Evolutionary conservation across 352 stramenopile genomes (phyloP).

Genomic region (Phytopythium chamaehyphon): DNA sequence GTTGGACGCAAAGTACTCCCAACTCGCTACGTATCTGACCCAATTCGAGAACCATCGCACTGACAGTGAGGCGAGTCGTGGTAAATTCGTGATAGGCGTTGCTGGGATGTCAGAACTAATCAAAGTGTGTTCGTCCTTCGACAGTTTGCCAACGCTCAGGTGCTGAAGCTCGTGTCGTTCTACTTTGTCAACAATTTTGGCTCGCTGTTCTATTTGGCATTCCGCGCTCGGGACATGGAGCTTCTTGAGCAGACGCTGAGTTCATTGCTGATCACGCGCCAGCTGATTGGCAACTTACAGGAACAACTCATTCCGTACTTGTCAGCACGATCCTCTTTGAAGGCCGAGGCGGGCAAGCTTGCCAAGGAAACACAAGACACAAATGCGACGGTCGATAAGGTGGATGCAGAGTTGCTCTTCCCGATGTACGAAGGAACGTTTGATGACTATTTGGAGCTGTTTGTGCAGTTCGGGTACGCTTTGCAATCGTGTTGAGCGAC

Average conservation of each 20-base stretch:
- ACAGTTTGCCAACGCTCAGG: conserved; percentile 90
- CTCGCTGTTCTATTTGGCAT: conserved; percentile 95
- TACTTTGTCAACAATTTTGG: conserved; percentile 98
- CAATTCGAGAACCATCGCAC: conserved; percentile 93
- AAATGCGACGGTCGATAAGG: conserved; percentile 54
- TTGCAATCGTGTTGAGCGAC: conserved; percentile 18
- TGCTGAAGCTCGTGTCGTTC: conserved; percentile 98
- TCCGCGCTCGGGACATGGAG: conserved; percentile 84
- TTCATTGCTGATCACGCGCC: conserved; percentile 76
- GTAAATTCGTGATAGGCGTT: no score
- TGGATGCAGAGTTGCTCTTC: conserved; percentile 77
- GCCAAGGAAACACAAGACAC: conserved; percentile 55
- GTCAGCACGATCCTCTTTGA: conserved; percentile 72
- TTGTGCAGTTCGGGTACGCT: conserved; percentile 90
- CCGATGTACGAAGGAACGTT: conserved; percentile 85
- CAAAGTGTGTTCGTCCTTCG: not conserved
- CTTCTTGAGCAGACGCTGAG: conserved; percentile 90
- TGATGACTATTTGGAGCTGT: conserved; percentile 94
- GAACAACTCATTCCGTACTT: conserved; percentile 81
- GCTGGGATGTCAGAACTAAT: no score
- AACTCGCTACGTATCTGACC: conserved; percentile 91
- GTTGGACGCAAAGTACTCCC: conserved; percentile 85
- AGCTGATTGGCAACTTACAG: conserved; percentile 76
- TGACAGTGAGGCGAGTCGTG: conserved; percentile 48
- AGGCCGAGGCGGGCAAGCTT: conserved; percentile 75